Percentiles rank a stretch among this genome's conserved stretches.
phyloP scores from a whole-genome alignment of 1,139 yeast genomes.

The Magnusiomyces paraingens region DNA sequence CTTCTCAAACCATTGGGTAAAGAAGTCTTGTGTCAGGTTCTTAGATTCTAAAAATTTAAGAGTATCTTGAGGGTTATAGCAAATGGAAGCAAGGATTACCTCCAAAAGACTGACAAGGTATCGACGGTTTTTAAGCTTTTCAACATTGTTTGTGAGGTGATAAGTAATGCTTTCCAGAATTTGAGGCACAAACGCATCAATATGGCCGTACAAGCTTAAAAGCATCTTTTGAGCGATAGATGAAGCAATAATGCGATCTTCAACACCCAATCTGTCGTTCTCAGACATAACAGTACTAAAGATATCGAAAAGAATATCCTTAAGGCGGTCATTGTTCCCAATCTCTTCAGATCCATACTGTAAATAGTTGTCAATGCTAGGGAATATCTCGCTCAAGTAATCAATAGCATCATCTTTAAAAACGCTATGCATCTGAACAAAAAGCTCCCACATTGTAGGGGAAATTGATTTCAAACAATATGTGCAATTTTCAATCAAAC shows the following conservation, averaged over 20 bases:
- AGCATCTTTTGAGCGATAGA: constrained; percentile 52
- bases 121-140: constrained; percentile 32
- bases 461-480: constrained; percentile 67
- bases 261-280: constrained; percentile 39
- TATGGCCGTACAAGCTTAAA: constrained; percentile 38
- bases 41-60: constrained; percentile 46
- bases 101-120: constrained; percentile 56
- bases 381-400: constrained; percentile 70
- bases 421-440: constrained; percentile 48
- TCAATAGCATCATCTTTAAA: constrained; percentile 48
- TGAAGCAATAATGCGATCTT: constrained; percentile 46
- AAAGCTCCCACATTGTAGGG: constrained; percentile 69
- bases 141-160: constrained; percentile 23
- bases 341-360: constrained; percentile 60
- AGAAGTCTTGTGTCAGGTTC: constrained; percentile 45
- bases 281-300: constrained; percentile 34
- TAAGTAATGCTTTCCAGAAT: constrained; percentile 35
- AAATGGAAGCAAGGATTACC: constrained; percentile 59
- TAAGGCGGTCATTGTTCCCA: constrained; percentile 31
- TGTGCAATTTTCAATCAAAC: constrained; percentile 78
- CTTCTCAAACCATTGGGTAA: constrained; percentile 61
- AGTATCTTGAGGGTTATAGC: constrained; percentile 54
- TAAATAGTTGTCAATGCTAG: constrained; percentile 69
- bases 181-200: constrained; percentile 39
- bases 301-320: constrained; percentile 28